Evolutionary conservation across 768 basidiomycete species (phyloP).

Genomic region (Daedalea quercina): DNA sequence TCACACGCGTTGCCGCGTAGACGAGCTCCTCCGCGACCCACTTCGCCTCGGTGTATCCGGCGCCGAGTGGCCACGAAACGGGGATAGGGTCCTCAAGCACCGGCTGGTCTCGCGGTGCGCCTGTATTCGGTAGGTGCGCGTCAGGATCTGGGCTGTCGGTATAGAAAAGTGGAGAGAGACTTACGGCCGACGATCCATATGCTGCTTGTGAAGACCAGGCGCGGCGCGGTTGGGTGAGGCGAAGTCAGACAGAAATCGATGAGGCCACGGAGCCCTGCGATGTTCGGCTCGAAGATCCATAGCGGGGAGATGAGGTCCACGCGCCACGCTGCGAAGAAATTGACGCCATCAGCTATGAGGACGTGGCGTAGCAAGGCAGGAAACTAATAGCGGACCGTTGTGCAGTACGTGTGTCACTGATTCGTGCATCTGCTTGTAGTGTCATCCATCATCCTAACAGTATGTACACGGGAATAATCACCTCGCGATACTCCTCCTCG

Average conservation of each 20-base stretch:
- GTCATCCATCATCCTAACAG: no score
- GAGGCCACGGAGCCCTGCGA: constrained; percentile 23
- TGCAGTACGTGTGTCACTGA: constrained; percentile 1
- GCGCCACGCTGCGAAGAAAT: constrained; percentile 22
- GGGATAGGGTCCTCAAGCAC: constrained; percentile 17
- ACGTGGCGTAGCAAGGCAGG: background rate
- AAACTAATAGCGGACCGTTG: constrained; percentile 11
- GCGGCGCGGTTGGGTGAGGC: constrained; percentile 17
- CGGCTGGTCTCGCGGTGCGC: background rate
- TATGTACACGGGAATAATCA: constrained; percentile 5
- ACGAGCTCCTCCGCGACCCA: constrained; percentile 27
- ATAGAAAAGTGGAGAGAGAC: constrained; percentile 18
- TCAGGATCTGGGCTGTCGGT: background rate
- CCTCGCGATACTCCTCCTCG: constrained; percentile 23
- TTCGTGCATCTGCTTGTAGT: constrained; percentile 9
- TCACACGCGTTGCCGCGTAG: constrained; percentile 12
- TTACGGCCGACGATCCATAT: constrained; percentile 2
- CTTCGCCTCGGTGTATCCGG: constrained; percentile 26
- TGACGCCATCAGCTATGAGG: background rate
- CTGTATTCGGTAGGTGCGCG: background rate
- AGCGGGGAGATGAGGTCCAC: constrained; percentile 30
- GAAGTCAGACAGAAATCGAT: constrained; percentile 30
- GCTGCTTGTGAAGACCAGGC: constrained; percentile 16
- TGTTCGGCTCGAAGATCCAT: constrained; percentile 24
- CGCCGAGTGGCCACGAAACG: constrained; percentile 8